These are phyloP conservation scores for Kluyveromyces sp. DNA, from an alignment of 1,139 yeast genomes.

Conservation along the genomic window DNA sequence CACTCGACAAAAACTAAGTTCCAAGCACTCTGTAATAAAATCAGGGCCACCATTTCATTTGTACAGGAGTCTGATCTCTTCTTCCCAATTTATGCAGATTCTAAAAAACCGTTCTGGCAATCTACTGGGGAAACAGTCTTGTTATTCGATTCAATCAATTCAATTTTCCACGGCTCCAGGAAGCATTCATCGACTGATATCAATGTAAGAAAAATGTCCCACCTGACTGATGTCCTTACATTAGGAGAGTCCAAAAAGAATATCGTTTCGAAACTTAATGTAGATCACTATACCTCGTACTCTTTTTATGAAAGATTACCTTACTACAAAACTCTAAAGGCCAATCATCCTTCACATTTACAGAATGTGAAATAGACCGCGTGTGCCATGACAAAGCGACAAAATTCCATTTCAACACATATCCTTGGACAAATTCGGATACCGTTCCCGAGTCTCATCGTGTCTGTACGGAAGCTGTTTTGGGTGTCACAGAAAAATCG, in stretches of 20 bases:
- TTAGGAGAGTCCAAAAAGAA: slow-evolving; percentile 18
- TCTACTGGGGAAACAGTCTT: slow-evolving; percentile 18
- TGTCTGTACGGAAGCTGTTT: slow-evolving; percentile 18
- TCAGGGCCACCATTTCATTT: slow-evolving; percentile 19
- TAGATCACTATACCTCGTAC: slow-evolving; percentile 9
- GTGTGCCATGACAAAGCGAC: slow-evolving; percentile 6
- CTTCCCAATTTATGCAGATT: slow-evolving; percentile 21
- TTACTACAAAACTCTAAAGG: slow-evolving; percentile 8
- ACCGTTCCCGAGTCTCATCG: slow-evolving; percentile 30
- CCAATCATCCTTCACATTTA: slow-evolving; percentile 26
- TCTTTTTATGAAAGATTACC: slow-evolving; percentile 18
- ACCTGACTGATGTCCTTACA: slow-evolving; percentile 15
- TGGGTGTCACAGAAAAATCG: slow-evolving; percentile 43
- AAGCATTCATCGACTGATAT: background rate
- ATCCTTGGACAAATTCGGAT: slow-evolving; percentile 27
- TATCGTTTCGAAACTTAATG: slow-evolving; percentile 18
- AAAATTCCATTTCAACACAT: slow-evolving; percentile 10
- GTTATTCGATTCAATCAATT: slow-evolving; percentile 20
- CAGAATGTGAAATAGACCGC: slow-evolving; percentile 31
- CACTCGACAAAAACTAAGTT: slow-evolving; percentile 10
- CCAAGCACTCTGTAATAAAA: slow-evolving; percentile 16
- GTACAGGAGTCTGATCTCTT: slow-evolving; percentile 24
- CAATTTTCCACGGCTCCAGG: slow-evolving; percentile 9
- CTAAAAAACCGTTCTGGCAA: slow-evolving; percentile 23
- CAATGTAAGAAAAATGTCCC: slow-evolving; percentile 3